Percentiles rank a stretch among this genome's conserved stretches.
These are phyloP conservation scores for Daldinia decipiens DNA, from an alignment of 495 filamentous ascomycete species.

Conservation along the genomic window DNA sequence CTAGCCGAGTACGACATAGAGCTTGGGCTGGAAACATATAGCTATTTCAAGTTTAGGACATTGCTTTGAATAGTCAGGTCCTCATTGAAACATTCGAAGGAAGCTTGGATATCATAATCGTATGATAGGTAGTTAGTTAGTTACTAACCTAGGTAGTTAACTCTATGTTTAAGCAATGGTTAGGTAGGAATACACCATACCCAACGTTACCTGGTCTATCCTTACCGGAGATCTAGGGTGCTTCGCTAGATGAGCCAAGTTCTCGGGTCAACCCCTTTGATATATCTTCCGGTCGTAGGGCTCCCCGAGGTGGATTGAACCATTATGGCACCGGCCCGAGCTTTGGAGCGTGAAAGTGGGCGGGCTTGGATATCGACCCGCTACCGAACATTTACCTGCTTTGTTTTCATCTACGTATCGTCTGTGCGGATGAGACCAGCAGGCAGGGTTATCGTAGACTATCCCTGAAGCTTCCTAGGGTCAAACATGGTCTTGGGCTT, in stretches of 20 bases:
- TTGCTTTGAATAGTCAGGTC: neutral
- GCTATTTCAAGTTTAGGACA: neutral
- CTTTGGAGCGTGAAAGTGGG: conserved; percentile 3
- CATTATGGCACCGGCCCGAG: conserved; percentile 26
- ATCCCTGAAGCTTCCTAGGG: conserved; percentile 14
- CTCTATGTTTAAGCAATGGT: neutral
- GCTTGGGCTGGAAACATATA: neutral
- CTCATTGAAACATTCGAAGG: neutral
- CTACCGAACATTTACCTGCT: conserved; percentile 9
- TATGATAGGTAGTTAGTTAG: neutral
- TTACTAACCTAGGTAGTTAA: neutral
- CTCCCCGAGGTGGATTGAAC: conserved; percentile 22
- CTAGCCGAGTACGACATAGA: neutral
- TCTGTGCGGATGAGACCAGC: conserved; percentile 35
- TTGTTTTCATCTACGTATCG: conserved; percentile 22
- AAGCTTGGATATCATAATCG: neutral
- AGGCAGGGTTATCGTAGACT: conserved; percentile 28
- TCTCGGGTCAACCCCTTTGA: conserved; percentile 30
- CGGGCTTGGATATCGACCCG: conserved; percentile 24
- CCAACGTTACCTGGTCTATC: neutral
- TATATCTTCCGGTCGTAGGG: conserved; percentile 21
- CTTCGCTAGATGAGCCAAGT: conserved; percentile 27
- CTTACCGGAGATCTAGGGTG: neutral
- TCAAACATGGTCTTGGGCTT: conserved; percentile 13
- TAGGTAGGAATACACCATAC: neutral